A percentile compares a stretch with the other conserved stretches of the same genome.
phyloP scores from a whole-genome alignment of 1,284 basidiomycete species.

The Cryptococcus floricola region DNA sequence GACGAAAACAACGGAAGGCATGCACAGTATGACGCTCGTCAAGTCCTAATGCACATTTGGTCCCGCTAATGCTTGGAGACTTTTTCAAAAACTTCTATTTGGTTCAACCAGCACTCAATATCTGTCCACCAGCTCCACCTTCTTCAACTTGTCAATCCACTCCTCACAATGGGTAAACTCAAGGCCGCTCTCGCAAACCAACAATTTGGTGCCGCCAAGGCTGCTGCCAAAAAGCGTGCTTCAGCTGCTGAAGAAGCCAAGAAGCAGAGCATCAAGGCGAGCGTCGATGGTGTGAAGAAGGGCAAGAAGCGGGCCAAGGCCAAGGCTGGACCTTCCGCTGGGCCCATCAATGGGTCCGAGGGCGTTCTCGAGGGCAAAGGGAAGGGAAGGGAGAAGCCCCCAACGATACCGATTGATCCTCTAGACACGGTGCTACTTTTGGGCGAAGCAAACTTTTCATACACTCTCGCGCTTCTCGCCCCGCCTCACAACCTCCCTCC shows the following conservation, averaged over 20 bases:
- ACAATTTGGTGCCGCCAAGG: constrained; percentile 18
- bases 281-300: constrained; percentile 21
- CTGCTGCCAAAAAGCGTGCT: constrained; percentile 15
- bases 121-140: too few species aligned
- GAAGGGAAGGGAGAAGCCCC: constrained; percentile 56
- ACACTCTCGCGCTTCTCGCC: constrained; percentile 68
- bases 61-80: too few species aligned
- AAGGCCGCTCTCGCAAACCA: constrained; percentile 30
- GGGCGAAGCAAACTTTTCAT: constrained; percentile 96
- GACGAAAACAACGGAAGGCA: too few species aligned
- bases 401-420: constrained; percentile 62
- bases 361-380: not conserved
- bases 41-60: too few species aligned
- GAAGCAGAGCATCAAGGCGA: constrained; percentile 12
- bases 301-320: constrained; percentile 19
- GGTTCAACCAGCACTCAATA: too few species aligned
- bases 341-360: not conserved
- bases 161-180: constrained; percentile 13
- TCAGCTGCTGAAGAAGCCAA: constrained; percentile 14
- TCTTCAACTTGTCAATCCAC: too few species aligned
- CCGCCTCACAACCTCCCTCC: constrained; percentile 60
- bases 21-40: too few species aligned
- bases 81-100: too few species aligned
- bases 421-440: constrained; percentile 80
- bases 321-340: not conserved